phyloP scores from a whole-genome alignment of 2,329 filamentous ascomycete species.

The Cordyceps cicadae region DNA sequence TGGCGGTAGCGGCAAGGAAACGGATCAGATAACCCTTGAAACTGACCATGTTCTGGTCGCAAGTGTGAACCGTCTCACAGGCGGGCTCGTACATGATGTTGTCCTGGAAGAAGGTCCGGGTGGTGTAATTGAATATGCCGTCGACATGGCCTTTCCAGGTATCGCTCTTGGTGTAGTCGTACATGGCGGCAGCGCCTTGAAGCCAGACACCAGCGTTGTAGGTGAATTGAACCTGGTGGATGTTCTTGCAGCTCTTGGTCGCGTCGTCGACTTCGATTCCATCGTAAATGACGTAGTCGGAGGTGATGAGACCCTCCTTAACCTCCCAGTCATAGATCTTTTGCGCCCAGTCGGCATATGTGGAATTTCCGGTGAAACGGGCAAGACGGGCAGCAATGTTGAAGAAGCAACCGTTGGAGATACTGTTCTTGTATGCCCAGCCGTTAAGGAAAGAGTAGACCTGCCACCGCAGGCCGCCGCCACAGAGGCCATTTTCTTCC shows the following conservation, averaged over 20 bases:
- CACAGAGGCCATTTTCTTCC: constrained; percentile 40
- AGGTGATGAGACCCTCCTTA: constrained; percentile 46
- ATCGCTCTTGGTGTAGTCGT: constrained; percentile 46
- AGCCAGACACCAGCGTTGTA: constrained; percentile 63
- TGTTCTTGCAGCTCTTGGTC: constrained; percentile 37
- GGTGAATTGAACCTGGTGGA: constrained; percentile 56
- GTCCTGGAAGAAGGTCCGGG: constrained; percentile 44
- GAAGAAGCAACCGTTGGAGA: constrained; percentile 63
- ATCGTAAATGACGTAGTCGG: constrained; percentile 47
- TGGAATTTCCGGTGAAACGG: constrained; percentile 69
- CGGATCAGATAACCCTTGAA: constrained; percentile 71
- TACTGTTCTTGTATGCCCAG: constrained; percentile 59
- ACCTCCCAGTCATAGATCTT: constrained; percentile 60
- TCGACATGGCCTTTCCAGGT: constrained; percentile 51
- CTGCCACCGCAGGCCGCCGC: constrained; percentile 77
- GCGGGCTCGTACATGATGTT: constrained; percentile 55
- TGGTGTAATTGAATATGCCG: constrained; percentile 46
- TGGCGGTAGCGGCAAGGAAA: constrained; percentile 51
- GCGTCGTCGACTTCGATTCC: constrained; percentile 30
- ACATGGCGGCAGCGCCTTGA: constrained; percentile 53
- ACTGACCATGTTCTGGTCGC: constrained; percentile 62
- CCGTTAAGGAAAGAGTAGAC: constrained; percentile 72
- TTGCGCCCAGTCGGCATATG: constrained; percentile 69
- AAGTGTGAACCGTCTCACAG: constrained; percentile 54
- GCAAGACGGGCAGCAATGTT: constrained; percentile 63